These are phyloP conservation scores for Kurtzmaniella quercitrusa DNA, from an alignment of 1,139 yeast genomes.

Conservation along the genomic window DNA sequence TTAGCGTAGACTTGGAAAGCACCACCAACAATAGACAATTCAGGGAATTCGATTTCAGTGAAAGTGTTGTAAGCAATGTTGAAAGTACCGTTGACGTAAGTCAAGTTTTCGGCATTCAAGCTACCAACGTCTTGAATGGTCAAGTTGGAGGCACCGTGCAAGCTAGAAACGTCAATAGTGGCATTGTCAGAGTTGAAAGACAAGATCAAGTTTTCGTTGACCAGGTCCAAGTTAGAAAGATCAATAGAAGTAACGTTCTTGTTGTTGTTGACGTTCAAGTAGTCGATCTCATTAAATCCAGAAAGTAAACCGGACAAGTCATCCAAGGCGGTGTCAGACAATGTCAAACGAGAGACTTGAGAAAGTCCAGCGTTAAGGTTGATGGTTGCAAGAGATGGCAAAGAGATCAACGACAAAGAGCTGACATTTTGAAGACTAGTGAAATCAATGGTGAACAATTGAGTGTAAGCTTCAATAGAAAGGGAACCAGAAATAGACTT, in stretches of 20 bases:
- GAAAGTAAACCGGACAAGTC: constrained; percentile 32
- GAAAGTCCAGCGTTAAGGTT: constrained; percentile 37
- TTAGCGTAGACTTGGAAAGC: constrained; percentile 42
- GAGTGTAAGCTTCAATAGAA: constrained; percentile 35
- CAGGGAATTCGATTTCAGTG: constrained; percentile 26
- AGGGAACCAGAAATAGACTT: constrained; percentile 35
- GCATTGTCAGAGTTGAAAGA: constrained; percentile 44
- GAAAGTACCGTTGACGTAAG: constrained; percentile 41
- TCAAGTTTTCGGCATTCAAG: constrained; percentile 30
- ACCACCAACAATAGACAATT: constrained; percentile 34
- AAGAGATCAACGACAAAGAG: constrained; percentile 35
- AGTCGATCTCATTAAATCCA: constrained; percentile 28
- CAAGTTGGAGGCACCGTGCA: constrained; percentile 42
- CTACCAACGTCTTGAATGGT: constrained; percentile 40
- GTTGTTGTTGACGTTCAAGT: constrained; percentile 43
- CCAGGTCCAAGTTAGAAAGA: constrained; percentile 31
- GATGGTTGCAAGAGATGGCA: constrained; percentile 40
- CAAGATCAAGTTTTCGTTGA: constrained; percentile 34
- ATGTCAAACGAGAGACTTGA: constrained; percentile 29
- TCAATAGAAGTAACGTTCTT: constrained; percentile 38
- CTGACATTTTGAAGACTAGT: constrained; percentile 27
- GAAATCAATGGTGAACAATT: constrained; percentile 38
- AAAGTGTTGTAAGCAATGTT: constrained; percentile 40
- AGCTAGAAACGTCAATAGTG: constrained; percentile 32
- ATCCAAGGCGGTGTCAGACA: constrained; percentile 44